Percentiles rank a stretch among this genome's conserved stretches.
phyloP scores from a whole-genome alignment of 2,329 filamentous ascomycete genomes.

The Cladosporium sphaerospermum region DNA sequence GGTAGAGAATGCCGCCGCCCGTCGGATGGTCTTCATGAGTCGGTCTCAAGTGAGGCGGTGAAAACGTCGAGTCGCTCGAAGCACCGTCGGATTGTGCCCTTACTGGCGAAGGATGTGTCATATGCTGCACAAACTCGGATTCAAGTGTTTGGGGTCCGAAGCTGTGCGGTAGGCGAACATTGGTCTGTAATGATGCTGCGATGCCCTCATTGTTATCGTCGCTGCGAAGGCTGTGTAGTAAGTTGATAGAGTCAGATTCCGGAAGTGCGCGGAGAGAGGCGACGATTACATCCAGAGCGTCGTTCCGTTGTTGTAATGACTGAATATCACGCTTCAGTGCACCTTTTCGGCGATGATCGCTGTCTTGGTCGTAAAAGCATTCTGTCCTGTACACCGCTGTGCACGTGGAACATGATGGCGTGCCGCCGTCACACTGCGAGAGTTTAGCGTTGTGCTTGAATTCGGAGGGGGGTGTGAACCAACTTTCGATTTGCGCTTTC shows the following conservation, averaged over 20 bases:
- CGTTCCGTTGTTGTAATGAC: conserved; percentile 31
- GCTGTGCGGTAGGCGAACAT: conserved; percentile 31
- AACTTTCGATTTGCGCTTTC: conserved; percentile 47
- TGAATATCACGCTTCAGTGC: conserved; percentile 37
- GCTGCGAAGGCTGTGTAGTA: conserved; percentile 39
- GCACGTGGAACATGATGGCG: conserved; percentile 46
- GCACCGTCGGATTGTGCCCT: conserved; percentile 5
- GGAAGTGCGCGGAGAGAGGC: conserved; percentile 39
- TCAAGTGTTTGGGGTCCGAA: conserved; percentile 28
- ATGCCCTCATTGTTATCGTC: conserved; percentile 36
- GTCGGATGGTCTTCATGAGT: background rate
- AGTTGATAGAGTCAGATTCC: conserved; percentile 38
- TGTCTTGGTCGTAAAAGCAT: conserved; percentile 46
- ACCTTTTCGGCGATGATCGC: conserved; percentile 41
- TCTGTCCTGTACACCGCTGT: conserved; percentile 45
- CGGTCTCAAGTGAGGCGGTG: background rate
- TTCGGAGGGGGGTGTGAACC: conserved; percentile 10
- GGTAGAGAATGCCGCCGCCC: background rate
- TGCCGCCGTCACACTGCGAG: conserved; percentile 43
- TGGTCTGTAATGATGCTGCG: conserved; percentile 36
- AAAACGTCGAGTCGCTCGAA: background rate
- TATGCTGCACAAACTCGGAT: conserved; percentile 27
- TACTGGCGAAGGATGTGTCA: conserved; percentile 13
- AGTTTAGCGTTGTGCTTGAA: background rate
- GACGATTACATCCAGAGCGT: conserved; percentile 37